Base-by-base conservation (phyloP, 768 basidiomycete species). In the Phaeolepiota aurea region DNA sequence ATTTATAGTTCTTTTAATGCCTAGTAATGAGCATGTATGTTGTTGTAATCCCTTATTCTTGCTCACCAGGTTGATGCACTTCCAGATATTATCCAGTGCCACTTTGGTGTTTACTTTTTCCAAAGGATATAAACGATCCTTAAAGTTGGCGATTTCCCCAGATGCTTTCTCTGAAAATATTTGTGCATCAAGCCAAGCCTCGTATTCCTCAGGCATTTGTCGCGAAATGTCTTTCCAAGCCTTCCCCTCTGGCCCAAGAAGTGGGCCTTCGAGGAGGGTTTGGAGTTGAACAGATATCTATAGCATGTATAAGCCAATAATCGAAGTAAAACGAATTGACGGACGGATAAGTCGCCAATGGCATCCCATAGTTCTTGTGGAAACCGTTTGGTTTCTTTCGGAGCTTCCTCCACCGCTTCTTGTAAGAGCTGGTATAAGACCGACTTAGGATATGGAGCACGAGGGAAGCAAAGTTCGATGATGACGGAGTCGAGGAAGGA, bases 401-500 rank as follows among this genome's bases (percentile, higher is more conserved):
- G 85, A 3, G 79, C 71, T 58, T 88, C 87, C 9, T 80, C 74
- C 10, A 83, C 65, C 7, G 82, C 79, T 32, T 89, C 85, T 38
- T 71, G 73, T 19, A 91, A 66, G 19, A 86, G 71, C 42, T 76
- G 69, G 49, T 76, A 77, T 18, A 91, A 55, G 32, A 88, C 65
- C 38, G 71, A 67, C 53, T 73, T 76, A 3, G 85, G 81, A 57
- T 84, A 85, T 0, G 68, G 65, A 2, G 79, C 78, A 35, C 67
- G 63, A 3, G 88, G 87, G 47, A 90, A 80, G 51, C 81, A 85
- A 4, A 91, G 60, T 54, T 91, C 88, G 44, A 90, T 74, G 45
- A 91, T 74, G 43, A 89, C 83, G 0, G 85, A 87, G 57, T 89
- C 87, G 37, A 89, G 58, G 61, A 87, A 88, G 3, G 88, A 90